Base-by-base conservation (phyloP, 768 basidiomycete species). In the Pleurotus djamor region DNA sequence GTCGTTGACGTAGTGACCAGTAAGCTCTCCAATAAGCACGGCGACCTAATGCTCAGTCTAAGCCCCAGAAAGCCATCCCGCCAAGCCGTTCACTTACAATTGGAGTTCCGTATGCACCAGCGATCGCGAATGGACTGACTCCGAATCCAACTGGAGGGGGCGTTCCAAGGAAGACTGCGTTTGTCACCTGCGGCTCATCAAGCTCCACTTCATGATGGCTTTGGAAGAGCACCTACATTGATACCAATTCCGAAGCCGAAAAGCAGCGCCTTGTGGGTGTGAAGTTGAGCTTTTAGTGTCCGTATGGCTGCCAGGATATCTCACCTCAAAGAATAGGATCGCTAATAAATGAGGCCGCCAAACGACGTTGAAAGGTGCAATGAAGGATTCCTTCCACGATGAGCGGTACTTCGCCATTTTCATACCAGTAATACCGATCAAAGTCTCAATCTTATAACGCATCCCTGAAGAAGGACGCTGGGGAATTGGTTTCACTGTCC, bases 211-310 rank as follows among this genome's bases (percentile, higher is more conserved):
- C 21, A 34, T 32, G 36, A 14, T 35, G 16, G n/a, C 12, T 2
- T 28, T 7, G 48, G 4, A 10, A 14, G 0, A 48, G 12, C 57
- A 41, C 76, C 47, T 51, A 83, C 83, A 63, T 86, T 86, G 52
- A 86, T 83, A 36, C 87, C 85, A 56, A 87, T 86, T 13, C 78
- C 71, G 67, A 88, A 88, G 0, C 87, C 88, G 65, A 89, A 89
- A 0, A 85, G 66, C 49, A 83, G 65, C 5, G 78, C 83, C 81
- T 82, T 47, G 21, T 32, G 9, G 4, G 6, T 48, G 44, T 35
- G 12, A 49, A 48, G 36, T 1, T 8, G n/a, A 6, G 21, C 9
- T 1, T 41, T 3, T 52, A n/a, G 41, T n/a, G 34, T 34, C 21
- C 52, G 38, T 51, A 35, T 63, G 32, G 38, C 36, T 28, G n/a